Evolutionary conservation across 805 yeast species (phyloP), one percentile per base, ranked within the genome.

Genomic region (Saturnispora quitensis): DNA sequence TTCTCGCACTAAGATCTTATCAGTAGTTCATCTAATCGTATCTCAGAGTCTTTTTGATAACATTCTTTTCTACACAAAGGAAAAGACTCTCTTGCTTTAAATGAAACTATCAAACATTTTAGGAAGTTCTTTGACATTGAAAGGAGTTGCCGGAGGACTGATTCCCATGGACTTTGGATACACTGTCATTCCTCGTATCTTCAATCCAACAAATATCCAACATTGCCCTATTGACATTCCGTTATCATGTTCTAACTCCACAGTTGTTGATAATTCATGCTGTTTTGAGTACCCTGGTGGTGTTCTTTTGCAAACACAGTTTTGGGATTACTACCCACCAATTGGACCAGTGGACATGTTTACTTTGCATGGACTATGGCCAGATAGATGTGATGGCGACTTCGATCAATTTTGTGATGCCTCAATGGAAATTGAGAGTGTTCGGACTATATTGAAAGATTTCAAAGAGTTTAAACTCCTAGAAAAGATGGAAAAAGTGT

Each of bases 201-300:
- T 44, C 20, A 17, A 20, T 12, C 36, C 51, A 1, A 24, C 50
- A 2, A 52, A 56, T 20, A 28, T 48, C 17, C 58, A 56, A 33
- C 43, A 54, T 27, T 84, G 89, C 60, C 87, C 89, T 1, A 57
- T 69, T 2, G 76, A 80, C 56, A 53, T 73, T 2, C 90, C 91
- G 1, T 62, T 77, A 35, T 75, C 86, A 7, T 86, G 93, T 60
- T 61, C 75, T 18, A 82, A 82, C 58, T 62, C 71, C 5, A 75
- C 86, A 0, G 73, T 70, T 2, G 71, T 79, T 2, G 69, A 65
- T 0, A 82, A 88, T 64, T 63, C 79, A 2, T 90, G 97, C 63
- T 90, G 97, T 68, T 87, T 82, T 64, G 96, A 89, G 62, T 77
- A 78, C 46, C 90, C 90, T 9, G 91, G 95, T 45, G 97, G 97